phyloP scores from a whole-genome alignment of 78 protist genomes.

The Bigelowiella natans region DNA sequence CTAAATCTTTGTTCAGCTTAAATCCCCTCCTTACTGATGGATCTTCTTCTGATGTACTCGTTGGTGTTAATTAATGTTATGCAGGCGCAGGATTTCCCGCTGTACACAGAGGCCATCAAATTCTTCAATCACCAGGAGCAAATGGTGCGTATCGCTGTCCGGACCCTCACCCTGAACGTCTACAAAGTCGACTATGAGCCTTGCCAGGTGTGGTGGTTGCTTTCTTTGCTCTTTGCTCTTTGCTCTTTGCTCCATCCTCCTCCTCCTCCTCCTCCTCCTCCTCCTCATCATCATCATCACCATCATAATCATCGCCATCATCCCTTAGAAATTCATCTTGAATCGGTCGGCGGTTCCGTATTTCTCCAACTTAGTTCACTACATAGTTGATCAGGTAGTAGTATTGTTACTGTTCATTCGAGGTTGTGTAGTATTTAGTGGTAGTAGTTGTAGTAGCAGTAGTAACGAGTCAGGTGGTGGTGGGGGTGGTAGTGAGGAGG shows the following conservation, averaged over 20 bases:
- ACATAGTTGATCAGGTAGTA: conserved; percentile 42
- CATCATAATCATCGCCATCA: too few species aligned
- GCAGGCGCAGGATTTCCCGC: conserved; percentile 60
- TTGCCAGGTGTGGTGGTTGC: background rate
- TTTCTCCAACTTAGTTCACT: conserved; percentile 63
- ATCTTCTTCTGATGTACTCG: too few species aligned
- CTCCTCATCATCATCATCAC: too few species aligned
- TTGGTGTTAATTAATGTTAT: background rate
- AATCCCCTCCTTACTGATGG: too few species aligned
- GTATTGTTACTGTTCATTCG: too few species aligned
- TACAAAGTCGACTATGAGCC: conserved; percentile 37
- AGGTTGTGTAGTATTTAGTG: too few species aligned
- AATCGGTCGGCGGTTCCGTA: conserved; percentile 58
- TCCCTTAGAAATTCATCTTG: conserved; percentile 43
- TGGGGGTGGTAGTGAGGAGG: too few species aligned
- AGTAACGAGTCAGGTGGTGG: too few species aligned
- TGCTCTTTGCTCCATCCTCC: background rate
- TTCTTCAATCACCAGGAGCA: conserved; percentile 71
- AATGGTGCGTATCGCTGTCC: conserved; percentile 78
- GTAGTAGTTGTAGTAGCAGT: too few species aligned
- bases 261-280: background rate
- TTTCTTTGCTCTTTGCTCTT: background rate
- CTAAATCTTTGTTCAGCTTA: too few species aligned
- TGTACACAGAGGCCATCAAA: conserved; percentile 80
- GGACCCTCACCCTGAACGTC: conserved; percentile 69